Evolutionary conservation across 257 asterid species (phyloP).

Genomic region (Forsythia viridissima): DNA sequence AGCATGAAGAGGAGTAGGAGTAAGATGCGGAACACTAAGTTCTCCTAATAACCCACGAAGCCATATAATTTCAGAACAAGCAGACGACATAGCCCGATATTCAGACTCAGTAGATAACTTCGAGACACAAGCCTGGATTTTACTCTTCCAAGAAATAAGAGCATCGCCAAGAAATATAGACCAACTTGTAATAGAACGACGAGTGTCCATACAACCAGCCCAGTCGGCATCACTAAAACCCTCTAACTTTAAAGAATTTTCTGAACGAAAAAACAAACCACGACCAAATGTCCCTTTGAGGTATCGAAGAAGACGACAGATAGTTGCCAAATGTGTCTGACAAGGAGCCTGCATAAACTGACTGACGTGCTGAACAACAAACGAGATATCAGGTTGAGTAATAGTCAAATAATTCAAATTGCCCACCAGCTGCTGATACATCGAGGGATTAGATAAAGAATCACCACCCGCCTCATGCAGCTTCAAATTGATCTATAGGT

Average conservation of each 20-base stretch:
- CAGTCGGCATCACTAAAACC: too few species aligned
- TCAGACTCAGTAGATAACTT: not conserved
- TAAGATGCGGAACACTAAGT: too few species aligned
- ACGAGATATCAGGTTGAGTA: not conserved
- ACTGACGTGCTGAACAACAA: not conserved
- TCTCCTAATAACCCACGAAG: too few species aligned
- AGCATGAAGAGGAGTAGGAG: too few species aligned
- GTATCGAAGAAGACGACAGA: not conserved
- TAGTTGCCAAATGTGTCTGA: not conserved
- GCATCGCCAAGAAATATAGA: not conserved
- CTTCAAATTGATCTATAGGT: not conserved
- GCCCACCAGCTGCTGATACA: not conserved
- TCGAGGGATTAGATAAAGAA: not conserved
- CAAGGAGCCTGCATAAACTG: not conserved
- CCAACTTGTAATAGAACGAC: not conserved
- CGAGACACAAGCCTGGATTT: not conserved
- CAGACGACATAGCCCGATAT: not conserved
- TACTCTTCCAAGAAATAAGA: not conserved
- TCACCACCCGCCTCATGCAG: not conserved
- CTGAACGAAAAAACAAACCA: not conserved
- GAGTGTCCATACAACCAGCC: not conserved
- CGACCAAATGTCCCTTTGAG: not conserved
- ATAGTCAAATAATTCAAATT: not conserved
- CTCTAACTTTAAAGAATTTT: too few species aligned
- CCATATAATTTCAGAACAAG: too few species aligned